These are phyloP conservation scores for Solanum hybrid DNA, from an alignment of 305 asterid species.

Conservation along the genomic window DNA sequence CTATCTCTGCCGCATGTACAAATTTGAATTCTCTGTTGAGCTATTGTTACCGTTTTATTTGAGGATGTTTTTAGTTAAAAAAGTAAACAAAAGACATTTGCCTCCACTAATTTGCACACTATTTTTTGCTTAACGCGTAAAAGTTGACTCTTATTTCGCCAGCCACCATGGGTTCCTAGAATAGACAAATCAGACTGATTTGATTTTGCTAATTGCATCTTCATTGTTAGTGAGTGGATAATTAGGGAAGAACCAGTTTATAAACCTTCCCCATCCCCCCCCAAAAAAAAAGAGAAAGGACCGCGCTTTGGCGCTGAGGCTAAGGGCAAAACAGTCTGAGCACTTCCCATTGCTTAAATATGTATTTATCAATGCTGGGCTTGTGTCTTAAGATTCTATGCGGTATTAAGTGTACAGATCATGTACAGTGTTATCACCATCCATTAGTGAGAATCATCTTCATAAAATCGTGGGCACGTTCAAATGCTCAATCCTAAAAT, in stretches of 20 bases:
- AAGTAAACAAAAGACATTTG: background rate
- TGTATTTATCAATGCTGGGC: background rate
- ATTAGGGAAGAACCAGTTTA: background rate
- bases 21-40: background rate
- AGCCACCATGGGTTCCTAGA: background rate
- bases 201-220: background rate
- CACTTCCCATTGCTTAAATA: background rate
- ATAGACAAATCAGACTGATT: background rate
- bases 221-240: background rate
- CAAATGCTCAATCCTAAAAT: background rate
- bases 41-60: background rate
- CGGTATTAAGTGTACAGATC: background rate
- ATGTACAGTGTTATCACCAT: background rate
- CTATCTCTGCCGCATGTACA: conserved; percentile 6
- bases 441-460: background rate
- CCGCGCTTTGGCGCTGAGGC: background rate
- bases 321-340: background rate
- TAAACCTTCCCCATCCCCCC: background rate
- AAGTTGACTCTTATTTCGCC: background rate
- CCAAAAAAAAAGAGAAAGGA: background rate
- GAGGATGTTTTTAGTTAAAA: background rate
- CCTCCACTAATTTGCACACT: background rate
- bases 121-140: background rate
- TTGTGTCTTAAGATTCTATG: background rate
- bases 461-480: background rate